Percentiles rank a stretch among this genome's conserved stretches.
Evolutionary conservation across 768 basidiomycete genomes (phyloP).

Genomic region (Pleurotus platypus): DNA sequence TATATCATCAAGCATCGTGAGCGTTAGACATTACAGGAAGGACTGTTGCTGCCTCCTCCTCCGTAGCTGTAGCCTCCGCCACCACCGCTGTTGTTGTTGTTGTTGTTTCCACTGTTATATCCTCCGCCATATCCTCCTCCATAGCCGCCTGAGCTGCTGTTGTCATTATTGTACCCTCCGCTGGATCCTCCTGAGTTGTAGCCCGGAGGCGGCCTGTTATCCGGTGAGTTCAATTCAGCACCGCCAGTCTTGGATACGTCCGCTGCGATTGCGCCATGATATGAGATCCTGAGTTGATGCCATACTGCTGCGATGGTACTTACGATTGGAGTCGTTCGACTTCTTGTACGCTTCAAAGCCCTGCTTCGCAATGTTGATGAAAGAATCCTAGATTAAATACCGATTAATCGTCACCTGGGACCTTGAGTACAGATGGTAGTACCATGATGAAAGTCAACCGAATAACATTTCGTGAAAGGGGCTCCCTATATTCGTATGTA

Average conservation of each 20-base stretch:
- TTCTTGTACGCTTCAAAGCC: slow-evolving; percentile 47
- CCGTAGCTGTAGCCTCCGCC: neutral
- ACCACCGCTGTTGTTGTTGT: neutral
- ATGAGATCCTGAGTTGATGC: neutral
- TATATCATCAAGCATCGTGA: too few species aligned
- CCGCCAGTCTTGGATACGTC: slow-evolving; percentile 58
- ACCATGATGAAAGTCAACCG: too few species aligned
- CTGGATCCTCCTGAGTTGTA: slow-evolving; percentile 8
- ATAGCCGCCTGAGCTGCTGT: neutral
- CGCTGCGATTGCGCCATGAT: slow-evolving; percentile 23
- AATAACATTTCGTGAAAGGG: too few species aligned
- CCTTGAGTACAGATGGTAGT: too few species aligned
- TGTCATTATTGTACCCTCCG: too few species aligned
- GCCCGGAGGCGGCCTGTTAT: slow-evolving; percentile 34
- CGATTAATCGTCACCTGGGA: too few species aligned
- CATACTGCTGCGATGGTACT: neutral
- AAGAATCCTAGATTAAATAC: slow-evolving; percentile 52
- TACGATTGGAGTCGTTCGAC: neutral
- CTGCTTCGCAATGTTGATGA: slow-evolving; percentile 71
- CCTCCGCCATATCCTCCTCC: neutral
- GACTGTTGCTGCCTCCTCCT: slow-evolving; percentile 22
- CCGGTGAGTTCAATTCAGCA: slow-evolving; percentile 55
- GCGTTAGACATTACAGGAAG: neutral
- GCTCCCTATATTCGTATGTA: too few species aligned
- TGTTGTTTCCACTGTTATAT: neutral